A percentile compares a stretch with the other conserved stretches of the same genome.
phyloP scores from a whole-genome alignment of 208 protist genomes.

The Wallacemonas sp. region DNA sequence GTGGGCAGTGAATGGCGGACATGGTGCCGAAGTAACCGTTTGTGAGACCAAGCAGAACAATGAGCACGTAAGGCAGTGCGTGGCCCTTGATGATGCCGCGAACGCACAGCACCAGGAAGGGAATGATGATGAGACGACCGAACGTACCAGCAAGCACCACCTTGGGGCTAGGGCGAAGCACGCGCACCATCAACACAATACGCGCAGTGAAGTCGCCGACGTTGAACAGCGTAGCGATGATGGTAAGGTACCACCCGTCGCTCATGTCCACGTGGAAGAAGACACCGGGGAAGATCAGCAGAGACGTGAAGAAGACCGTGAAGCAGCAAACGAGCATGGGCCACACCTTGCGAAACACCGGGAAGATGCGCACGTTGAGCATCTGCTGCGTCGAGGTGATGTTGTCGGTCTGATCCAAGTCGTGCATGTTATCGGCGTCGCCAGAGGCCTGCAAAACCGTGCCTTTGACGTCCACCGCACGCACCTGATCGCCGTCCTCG shows the following conservation, averaged over 20 bases:
- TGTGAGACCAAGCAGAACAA: constrained; percentile 44
- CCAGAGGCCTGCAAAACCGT: constrained; percentile 34
- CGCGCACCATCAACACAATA: constrained; percentile 37
- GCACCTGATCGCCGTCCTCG: constrained; percentile 31
- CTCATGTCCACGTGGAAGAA: constrained; percentile 38
- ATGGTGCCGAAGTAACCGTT: constrained; percentile 81
- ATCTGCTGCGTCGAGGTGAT: constrained; percentile 64
- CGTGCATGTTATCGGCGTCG: constrained; percentile 57
- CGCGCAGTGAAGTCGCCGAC: constrained; percentile 55
- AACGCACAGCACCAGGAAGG: constrained; percentile 63
- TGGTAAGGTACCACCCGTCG: constrained; percentile 54
- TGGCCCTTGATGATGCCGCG: constrained; percentile 35
- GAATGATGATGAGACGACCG: constrained; percentile 46
- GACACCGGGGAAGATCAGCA: constrained; percentile 74
- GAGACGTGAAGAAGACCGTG: constrained; percentile 53
- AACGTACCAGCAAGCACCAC: constrained; percentile 45
- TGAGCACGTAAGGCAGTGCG: constrained; percentile 54
- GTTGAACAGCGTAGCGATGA: constrained; percentile 62
- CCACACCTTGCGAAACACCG: constrained; percentile 55
- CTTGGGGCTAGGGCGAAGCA: constrained; percentile 35
- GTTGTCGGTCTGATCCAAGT: constrained; percentile 47
- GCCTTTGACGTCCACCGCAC: constrained; percentile 17
- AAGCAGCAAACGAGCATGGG: constrained; percentile 72
- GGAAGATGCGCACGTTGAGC: constrained; percentile 30
- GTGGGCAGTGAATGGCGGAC: constrained; percentile 61